Base-by-base conservation (phyloP, 2,329 filamentous ascomycete species). In the Graphiopsis chlorocephala region DNA sequence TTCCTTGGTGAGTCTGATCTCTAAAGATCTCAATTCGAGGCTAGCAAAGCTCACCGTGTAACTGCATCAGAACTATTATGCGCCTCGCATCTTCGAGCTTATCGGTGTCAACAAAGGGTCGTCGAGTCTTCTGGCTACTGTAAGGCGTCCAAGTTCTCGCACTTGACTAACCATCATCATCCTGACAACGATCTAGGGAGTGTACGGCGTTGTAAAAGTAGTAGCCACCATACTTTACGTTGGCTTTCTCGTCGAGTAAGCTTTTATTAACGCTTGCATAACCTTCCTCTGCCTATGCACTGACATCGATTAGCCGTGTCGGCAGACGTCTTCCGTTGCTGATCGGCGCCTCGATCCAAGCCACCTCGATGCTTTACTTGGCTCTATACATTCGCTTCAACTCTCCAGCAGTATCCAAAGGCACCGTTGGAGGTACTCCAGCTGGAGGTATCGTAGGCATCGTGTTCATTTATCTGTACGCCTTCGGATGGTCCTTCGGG, bases 131-230 rank as follows among this genome's bases (percentile, higher is more conserved):
- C 7, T 60, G 26, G 48, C 57, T 47, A 60, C 57, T 10, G 57
- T 60, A 47, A 47, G 57, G 23, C 17, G 17, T 17, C 15, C 26
- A 6, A 12, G 12, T 10, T 3, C 28, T 2, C 31, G 25, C 17
- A 5, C 10, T 12, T 10, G 8, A 10, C 38, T n/a, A 31, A 12
- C 1, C 25, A 7, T 6, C 17, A 5, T 1, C 20, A 5, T 12
- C 23, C 64, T 68, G n/a, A 68, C 58, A 12, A 4, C 26, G 4
- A 29, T 11, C 38, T 29, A 68, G 66, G 67, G 66, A n/a, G 67
- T 68, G n/a, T 68, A 68, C n/a, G 66, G 67, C 10, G 64, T 68
- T 26, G 66, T 68, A n/a, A 68, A 68, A 45, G 42, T 66, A 35
- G 66, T 67, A 11, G 67, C 67, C 4, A 68, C 67, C 1, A 68